Percentiles rank a stretch among this genome's conserved stretches.
Conservation (phyloP, 768 basidiomycete species). For the Cubamyces sp. region DNA sequence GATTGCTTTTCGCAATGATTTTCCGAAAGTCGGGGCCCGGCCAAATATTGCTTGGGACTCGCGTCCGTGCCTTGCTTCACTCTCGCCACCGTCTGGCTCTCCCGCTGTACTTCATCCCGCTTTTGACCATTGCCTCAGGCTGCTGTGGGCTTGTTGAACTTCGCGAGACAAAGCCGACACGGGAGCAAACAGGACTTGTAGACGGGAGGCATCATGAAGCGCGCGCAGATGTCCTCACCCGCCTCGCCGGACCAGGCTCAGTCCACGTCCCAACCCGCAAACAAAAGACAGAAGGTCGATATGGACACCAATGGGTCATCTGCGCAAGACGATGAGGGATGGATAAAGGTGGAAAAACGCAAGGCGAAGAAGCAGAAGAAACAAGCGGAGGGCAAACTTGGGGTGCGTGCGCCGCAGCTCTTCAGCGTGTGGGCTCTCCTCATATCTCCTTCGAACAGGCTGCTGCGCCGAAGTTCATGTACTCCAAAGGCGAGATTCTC, state of each 20-base stretch:
- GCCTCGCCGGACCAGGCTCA: not conserved
- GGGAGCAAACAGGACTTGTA: not conserved
- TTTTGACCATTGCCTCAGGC: too few relatives aligned
- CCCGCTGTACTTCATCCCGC: too few relatives aligned
- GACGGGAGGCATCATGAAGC: not conserved
- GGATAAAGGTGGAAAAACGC: slow-evolving; percentile 75
- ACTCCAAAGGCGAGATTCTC: slow-evolving; percentile 74
- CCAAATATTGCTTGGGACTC: too few relatives aligned
- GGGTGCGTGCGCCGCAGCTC: slow-evolving; percentile 52
- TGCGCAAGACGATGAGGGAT: slow-evolving; percentile 42
- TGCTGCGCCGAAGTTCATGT: slow-evolving; percentile 78
- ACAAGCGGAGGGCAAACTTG: slow-evolving; percentile 51
- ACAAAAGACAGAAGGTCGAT: slow-evolving; percentile 14
- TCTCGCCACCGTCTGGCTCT: too few relatives aligned
- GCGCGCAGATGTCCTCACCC: slow-evolving; percentile 4
- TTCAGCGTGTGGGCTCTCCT: slow-evolving; percentile 15
- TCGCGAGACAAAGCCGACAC: too few relatives aligned
- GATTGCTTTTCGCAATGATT: not conserved
- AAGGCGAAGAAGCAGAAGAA: slow-evolving; percentile 73
- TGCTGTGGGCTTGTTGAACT: too few relatives aligned
- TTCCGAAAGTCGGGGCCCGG: too few relatives aligned
- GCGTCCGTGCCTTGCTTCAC: too few relatives aligned
- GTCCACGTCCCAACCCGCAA: not conserved
- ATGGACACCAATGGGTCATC: not conserved
- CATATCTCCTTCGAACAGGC: slow-evolving; percentile 38